These are phyloP conservation scores for Lipomyces oligophaga DNA, from an alignment of 805 yeast genomes.

Conservation along the genomic window DNA sequence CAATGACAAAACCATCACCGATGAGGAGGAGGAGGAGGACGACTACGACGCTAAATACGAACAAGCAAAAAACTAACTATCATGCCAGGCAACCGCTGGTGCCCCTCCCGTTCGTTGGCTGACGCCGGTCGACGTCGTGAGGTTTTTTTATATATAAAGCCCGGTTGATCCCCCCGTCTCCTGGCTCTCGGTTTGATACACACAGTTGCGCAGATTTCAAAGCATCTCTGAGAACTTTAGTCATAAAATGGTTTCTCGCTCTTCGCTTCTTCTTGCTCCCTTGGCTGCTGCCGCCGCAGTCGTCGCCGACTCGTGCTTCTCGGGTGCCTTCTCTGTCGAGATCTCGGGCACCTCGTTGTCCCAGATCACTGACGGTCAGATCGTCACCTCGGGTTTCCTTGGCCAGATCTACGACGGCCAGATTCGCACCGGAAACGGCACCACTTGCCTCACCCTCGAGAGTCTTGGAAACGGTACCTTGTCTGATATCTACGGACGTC, in stretches of 20 bases:
- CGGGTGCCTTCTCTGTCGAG: conserved; percentile 17
- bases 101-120: too few relatives aligned
- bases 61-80: too few relatives aligned
- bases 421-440: conserved; percentile 24
- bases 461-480: conserved; percentile 22
- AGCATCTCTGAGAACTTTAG: not conserved
- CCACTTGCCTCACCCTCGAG: conserved; percentile 20
- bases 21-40: too few relatives aligned
- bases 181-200: not conserved
- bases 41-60: too few relatives aligned
- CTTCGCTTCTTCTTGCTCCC: conserved; percentile 8
- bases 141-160: not conserved
- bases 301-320: conserved; percentile 12
- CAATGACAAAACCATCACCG: too few relatives aligned
- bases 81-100: too few relatives aligned
- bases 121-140: too few relatives aligned
- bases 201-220: not conserved
- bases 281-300: conserved; percentile 12
- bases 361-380: conserved; percentile 27
- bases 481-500: conserved; percentile 23
- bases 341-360: conserved; percentile 14
- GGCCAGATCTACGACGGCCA: conserved; percentile 29
- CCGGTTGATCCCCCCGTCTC: not conserved
- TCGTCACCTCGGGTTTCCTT: conserved; percentile 21
- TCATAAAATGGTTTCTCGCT: conserved; percentile 4